These are phyloP conservation scores for Xerocomus potaroensis DNA, from an alignment of 768 basidiomycete genomes.

Conservation along the genomic window DNA sequence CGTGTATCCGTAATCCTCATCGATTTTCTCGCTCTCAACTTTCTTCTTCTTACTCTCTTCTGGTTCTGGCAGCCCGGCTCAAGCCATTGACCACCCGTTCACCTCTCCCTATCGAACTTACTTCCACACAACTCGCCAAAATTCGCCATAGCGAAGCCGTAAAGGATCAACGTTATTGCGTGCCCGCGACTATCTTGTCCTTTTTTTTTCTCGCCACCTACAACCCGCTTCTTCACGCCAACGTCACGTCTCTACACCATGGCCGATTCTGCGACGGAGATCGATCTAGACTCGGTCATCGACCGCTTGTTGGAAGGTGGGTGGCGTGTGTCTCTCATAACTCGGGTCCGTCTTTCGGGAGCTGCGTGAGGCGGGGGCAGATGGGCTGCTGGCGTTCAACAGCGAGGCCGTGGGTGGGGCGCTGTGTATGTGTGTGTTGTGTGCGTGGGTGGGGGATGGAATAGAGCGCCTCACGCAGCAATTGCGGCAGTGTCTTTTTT, in stretches of 20 bases:
- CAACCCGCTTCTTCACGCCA: slow-evolving; percentile 15
- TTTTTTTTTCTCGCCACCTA: slow-evolving; percentile 18
- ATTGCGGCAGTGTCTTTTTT: slow-evolving; percentile 24
- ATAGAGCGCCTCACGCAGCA: slow-evolving; percentile 3
- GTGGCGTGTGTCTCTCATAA: slow-evolving; percentile 35
- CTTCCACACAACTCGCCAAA: slow-evolving; percentile 18
- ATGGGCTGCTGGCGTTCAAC: too few species aligned
- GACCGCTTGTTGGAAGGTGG: slow-evolving; percentile 96
- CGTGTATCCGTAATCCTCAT: slow-evolving; percentile 30
- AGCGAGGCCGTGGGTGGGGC: too few species aligned
- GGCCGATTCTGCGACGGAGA: slow-evolving; percentile 84
- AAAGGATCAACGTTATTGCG: slow-evolving; percentile 20
- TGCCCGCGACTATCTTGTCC: slow-evolving; percentile 16
- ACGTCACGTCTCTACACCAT: slow-evolving; percentile 35
- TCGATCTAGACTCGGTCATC: slow-evolving; percentile 99
- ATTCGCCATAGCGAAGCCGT: slow-evolving; percentile 15
- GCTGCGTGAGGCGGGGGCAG: slow-evolving; percentile 2
- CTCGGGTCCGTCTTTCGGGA: slow-evolving; percentile 20
- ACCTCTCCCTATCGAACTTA: slow-evolving; percentile 4
- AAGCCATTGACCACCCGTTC: slow-evolving; percentile 10
- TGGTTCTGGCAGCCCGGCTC: slow-evolving; percentile 24
- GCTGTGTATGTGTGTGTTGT: too few species aligned
- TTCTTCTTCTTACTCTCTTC: slow-evolving; percentile 7
- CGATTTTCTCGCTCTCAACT: slow-evolving; percentile 26
- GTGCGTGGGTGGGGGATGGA: too few species aligned